A percentile compares a stretch with the other conserved stretches of the same genome.
Conservation (phyloP, 148 eudicot genomes). For the Vaccinium myrtillus region DNA sequence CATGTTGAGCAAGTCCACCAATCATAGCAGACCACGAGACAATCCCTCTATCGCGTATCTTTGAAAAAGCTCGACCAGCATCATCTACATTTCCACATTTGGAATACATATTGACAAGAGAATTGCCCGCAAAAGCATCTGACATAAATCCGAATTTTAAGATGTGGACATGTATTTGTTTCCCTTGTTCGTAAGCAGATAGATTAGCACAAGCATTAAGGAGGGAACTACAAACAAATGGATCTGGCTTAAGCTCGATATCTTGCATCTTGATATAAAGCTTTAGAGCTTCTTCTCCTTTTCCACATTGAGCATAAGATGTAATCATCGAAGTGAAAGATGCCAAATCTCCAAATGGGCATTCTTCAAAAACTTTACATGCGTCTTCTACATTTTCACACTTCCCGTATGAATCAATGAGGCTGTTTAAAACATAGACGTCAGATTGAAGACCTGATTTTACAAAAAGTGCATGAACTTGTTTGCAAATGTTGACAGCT, state of each 20-base stretch:
- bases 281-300: constrained; percentile 54
- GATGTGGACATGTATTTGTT: constrained; percentile 53
- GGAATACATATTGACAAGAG: constrained; percentile 50
- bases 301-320: constrained; percentile 51
- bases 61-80: constrained; percentile 42
- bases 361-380: constrained; percentile 31
- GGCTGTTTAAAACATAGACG: constrained; percentile 44
- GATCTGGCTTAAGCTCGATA: constrained; percentile 39
- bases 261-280: constrained; percentile 40
- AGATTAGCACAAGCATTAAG: constrained; percentile 51
- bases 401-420: constrained; percentile 31
- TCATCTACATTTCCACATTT: constrained; percentile 58
- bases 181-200: constrained; percentile 56
- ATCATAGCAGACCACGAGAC: constrained; percentile 67
- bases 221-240: constrained; percentile 51
- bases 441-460: constrained; percentile 46
- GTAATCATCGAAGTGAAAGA: constrained; percentile 58
- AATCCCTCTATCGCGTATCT: constrained; percentile 38
- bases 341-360: constrained; percentile 37
- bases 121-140: constrained; percentile 11
- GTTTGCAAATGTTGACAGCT: constrained; percentile 32
- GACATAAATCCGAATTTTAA: constrained; percentile 39
- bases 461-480: constrained; percentile 56
- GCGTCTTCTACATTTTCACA: constrained; percentile 37
- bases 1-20: constrained; percentile 67